phyloP scores from a whole-genome alignment of 2,329 filamentous ascomycete species.

The Hypoxylon sp. region DNA sequence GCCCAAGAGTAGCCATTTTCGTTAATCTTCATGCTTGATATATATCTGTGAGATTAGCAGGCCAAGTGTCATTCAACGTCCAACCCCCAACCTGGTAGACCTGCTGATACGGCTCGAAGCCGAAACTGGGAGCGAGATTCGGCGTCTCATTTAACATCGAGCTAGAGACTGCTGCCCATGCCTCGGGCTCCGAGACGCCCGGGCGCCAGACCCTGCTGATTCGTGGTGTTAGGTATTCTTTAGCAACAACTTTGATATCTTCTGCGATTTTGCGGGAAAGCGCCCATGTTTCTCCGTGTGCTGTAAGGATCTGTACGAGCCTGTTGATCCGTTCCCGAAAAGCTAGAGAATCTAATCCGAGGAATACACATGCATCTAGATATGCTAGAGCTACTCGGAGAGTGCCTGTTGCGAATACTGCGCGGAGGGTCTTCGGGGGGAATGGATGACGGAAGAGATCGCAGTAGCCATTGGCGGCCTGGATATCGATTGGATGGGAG shows the following conservation, averaged over 20 bases:
- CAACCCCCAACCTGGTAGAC: slow-evolving; percentile 35
- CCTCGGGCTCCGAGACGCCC: slow-evolving; percentile 28
- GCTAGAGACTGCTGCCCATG: slow-evolving; percentile 33
- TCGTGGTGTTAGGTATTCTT: slow-evolving; percentile 45
- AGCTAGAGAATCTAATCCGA: slow-evolving; percentile 50
- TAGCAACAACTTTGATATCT: slow-evolving; percentile 50
- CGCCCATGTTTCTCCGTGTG: slow-evolving; percentile 52
- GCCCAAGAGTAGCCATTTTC: slow-evolving; percentile 5
- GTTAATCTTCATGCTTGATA: slow-evolving; percentile 33
- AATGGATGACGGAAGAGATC: slow-evolving; percentile 51
- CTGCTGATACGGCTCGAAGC: slow-evolving; percentile 35
- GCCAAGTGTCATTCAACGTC: slow-evolving; percentile 36
- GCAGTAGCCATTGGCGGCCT: slow-evolving; percentile 51
- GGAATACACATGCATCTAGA: slow-evolving; percentile 53
- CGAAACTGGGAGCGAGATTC: slow-evolving; percentile 21
- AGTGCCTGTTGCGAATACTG: slow-evolving; percentile 45
- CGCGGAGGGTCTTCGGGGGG: slow-evolving; percentile 48
- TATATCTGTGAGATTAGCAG: slow-evolving; percentile 35
- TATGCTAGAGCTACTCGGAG: slow-evolving; percentile 50
- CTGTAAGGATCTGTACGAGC: slow-evolving; percentile 49
- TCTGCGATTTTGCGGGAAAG: slow-evolving; percentile 54
- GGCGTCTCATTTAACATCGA: slow-evolving; percentile 26
- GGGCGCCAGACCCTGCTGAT: slow-evolving; percentile 33
- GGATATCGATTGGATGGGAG: slow-evolving; percentile 49
- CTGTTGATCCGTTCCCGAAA: slow-evolving; percentile 52